Base-by-base conservation (phyloP, 176 grass and related monocot species). In the Microstegium vimineum region DNA sequence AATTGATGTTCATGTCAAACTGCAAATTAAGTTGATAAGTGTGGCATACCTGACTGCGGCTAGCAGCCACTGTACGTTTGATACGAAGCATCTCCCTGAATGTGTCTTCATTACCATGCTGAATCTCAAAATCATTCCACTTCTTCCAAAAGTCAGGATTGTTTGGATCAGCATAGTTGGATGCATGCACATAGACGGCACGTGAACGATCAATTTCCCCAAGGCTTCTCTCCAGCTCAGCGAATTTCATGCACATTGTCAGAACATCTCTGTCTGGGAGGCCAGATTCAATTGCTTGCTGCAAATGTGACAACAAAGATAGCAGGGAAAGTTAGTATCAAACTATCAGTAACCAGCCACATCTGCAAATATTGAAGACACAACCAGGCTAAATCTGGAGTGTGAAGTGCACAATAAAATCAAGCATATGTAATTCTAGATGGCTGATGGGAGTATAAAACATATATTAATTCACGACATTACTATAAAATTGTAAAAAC, bases 111-210 rank as follows among this genome's bases (percentile, higher is more conserved):
- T 99, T 94, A 16, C 93, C 96, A 52, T 95, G 96, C 71, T 93
- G 93, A 67, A 99, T 91, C 86, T 99, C 96, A 74, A 99, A 99
- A 70, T 99, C 93, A 30, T 99, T 95, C 96, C 96, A 99, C 78
- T 90, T 95, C 54, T 90, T 93, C 96, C 96, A 95, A 79, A 99
- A 99, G 70, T 94, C 87, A 51, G 89, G 87, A 82, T 94, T 83
- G 69, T 92, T 89, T 77, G 96, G 93, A 82, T 99, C 96, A 31
- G 87, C 87, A 85, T 92, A 95, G 60, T 90, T 91, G 59, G 97
- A 94, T 45, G 97, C 80, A 20, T 91, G 92, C 12, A 94, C 69
- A 87, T 87, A 99, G 66, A 99, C 87, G n/a, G 87, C 89, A 37
- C 93, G 87, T 0, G 97, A 92, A 56, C 97, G 91, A 71, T 99